These are phyloP conservation scores for Hysterium pulicare DNA, from an alignment of 2,329 filamentous ascomycete genomes.

Conservation along the genomic window DNA sequence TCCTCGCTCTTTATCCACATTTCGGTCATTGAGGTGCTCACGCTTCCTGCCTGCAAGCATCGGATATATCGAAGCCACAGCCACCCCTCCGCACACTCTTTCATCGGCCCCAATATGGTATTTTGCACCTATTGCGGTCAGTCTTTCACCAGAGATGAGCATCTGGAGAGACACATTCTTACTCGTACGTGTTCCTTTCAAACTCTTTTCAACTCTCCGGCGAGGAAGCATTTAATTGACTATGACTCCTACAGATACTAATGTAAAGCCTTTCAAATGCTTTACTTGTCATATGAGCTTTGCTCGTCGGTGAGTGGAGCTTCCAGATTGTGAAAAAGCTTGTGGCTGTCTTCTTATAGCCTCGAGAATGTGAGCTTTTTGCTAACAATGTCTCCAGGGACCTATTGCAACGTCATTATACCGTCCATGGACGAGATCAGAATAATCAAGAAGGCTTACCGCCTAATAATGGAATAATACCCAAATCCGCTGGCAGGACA, in stretches of 20 bases:
- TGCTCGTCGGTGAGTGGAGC: conserved; percentile 46
- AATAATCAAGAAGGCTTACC: conserved; percentile 49
- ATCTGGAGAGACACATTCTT: conserved; percentile 51
- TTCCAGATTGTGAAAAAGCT: background rate
- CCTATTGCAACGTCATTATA: conserved; percentile 51
- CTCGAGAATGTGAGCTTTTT: background rate
- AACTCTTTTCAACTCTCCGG: background rate
- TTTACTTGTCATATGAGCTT: conserved; percentile 55
- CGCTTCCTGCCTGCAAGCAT: background rate
- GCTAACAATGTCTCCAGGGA: conserved; percentile 38
- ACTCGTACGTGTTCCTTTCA: conserved; percentile 41
- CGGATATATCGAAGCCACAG: background rate
- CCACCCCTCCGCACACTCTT: background rate
- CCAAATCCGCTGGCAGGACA: conserved; percentile 50
- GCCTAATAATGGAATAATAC: conserved; percentile 49
- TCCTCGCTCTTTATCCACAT: background rate
- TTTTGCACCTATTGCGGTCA: conserved; percentile 54
- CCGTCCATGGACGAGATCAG: conserved; percentile 49
- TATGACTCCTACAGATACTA: conserved; percentile 41
- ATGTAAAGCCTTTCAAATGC: conserved; percentile 56
- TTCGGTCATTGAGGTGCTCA: background rate
- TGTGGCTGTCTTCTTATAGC: background rate
- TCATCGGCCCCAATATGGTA: conserved; percentile 40
- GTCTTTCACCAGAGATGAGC: conserved; percentile 52
- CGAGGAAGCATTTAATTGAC: conserved; percentile 5